These are phyloP conservation scores for Puccinia coronata DNA, from an alignment of 1,284 basidiomycete genomes.

Conservation along the genomic window DNA sequence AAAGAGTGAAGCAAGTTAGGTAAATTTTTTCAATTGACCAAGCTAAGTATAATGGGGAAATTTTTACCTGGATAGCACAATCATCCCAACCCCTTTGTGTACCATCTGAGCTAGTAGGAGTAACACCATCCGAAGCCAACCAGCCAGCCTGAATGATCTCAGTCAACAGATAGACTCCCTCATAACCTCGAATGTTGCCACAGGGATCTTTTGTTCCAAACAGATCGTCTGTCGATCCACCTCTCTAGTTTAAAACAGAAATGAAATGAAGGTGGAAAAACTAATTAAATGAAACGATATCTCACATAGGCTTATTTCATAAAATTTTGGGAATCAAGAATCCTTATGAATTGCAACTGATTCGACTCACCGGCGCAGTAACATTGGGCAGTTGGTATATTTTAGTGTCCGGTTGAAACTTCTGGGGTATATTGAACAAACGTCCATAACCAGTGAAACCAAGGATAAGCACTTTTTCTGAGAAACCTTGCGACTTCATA, in stretches of 20 bases:
- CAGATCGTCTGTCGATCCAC: slow-evolving; percentile 1
- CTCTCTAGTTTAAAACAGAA: neutral
- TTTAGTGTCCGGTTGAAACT: neutral
- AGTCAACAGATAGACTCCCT: neutral
- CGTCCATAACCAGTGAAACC: slow-evolving; percentile 9
- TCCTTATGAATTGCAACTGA: neutral
- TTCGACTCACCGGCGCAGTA: neutral
- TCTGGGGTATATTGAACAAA: neutral
- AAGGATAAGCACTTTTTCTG: neutral
- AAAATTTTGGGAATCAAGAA: neutral
- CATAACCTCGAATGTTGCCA: neutral
- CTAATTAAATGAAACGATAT: neutral
- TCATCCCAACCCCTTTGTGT: neutral
- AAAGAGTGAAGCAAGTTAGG: neutral
- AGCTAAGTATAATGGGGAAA: too few relatives aligned
- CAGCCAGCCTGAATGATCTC: neutral
- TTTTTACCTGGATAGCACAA: neutral
- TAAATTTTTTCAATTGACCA: too few relatives aligned
- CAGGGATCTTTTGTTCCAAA: neutral
- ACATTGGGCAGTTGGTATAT: neutral
- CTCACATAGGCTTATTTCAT: too few relatives aligned
- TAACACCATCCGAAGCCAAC: neutral
- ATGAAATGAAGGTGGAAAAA: neutral
- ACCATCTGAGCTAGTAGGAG: neutral
- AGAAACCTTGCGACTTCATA: neutral